Base-by-base conservation (phyloP, 371 early-diverging fungal genomes). In the Circinella umbellata region DNA sequence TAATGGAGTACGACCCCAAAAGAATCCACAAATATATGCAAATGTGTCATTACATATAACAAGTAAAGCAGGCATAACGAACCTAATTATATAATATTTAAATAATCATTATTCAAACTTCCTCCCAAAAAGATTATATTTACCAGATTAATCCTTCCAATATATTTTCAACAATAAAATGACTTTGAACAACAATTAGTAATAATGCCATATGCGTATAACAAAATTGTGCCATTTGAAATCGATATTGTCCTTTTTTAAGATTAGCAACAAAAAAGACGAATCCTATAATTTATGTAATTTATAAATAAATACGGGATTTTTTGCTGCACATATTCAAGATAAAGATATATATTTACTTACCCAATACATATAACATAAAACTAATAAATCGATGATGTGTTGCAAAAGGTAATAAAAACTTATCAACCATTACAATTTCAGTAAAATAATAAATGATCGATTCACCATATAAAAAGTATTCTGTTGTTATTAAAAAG, bases 11-110 rank as follows among this genome's bases (percentile, higher is more conserved):
- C 90, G 86, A 5, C 99, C 99, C 78, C 85, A 93, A 76, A 95
- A 94, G 81, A 95, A 95, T 9, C 99, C 99, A 79, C 93, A 93
- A 51, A 98, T 83, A 79, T 99, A 99, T 13, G 99, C 99, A 76
- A 93, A 92, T 48, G 97, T 96, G 78, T 99, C 99, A 86, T 99
- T 99, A 66, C 91, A 89, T 61, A 98, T 92, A n/a, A 99, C 99
- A 47, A 99, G 86, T 4, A 93, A 86, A 0, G 88, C 91, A 0
- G 99, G 99, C 66, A 98, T 79, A 61, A 99, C 84, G 83, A 95
- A 93, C 85, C 81, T 77, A 42, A 51, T 27, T 59, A 48, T 60
- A n/a, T n/a, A n/a, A n/a, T n/a, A n/a, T n/a, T n/a, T n/a, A n/a
- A n/a, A n/a, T n/a, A n/a, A n/a, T n/a, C n/a, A n/a, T n/a, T n/a